These are phyloP conservation scores for Lasiodiplodia theobromae DNA, from an alignment of 2,329 filamentous ascomycete species.

Conservation along the genomic window DNA sequence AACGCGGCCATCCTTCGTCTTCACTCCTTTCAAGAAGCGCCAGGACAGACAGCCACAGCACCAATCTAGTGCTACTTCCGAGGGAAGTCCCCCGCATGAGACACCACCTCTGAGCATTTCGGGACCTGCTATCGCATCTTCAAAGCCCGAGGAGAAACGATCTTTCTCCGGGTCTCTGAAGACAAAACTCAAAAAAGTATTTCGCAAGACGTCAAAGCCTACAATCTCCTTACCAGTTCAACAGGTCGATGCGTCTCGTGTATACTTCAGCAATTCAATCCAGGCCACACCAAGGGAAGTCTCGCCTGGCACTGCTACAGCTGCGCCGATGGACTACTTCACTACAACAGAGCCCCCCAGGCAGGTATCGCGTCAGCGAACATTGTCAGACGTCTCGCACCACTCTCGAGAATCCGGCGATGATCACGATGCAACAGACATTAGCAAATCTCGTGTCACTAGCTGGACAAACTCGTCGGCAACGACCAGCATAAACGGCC, in stretches of 20 bases:
- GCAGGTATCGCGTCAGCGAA: constrained; percentile 1
- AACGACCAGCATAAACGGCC: constrained; percentile 60
- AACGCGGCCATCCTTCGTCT: constrained; percentile 53
- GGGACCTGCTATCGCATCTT: not conserved
- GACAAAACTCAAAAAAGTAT: constrained; percentile 66
- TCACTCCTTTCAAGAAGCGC: constrained; percentile 54
- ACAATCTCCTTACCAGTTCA: constrained; percentile 55
- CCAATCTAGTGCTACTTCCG: constrained; percentile 15
- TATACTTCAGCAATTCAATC: constrained; percentile 43
- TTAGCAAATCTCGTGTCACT: constrained; percentile 71
- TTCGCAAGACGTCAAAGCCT: constrained; percentile 51
- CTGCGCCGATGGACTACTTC: not conserved
- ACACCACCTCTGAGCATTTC: not conserved
- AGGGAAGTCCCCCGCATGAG: not conserved
- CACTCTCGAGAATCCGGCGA: constrained; percentile 28
- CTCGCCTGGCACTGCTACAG: not conserved
- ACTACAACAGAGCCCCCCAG: not conserved
- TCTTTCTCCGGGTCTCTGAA: constrained; percentile 69
- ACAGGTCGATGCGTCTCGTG: constrained; percentile 58
- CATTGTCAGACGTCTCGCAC: constrained; percentile 7
- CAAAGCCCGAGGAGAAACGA: constrained; percentile 53
- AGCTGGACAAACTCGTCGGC: constrained; percentile 74
- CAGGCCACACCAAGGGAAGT: not conserved
- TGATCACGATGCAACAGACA: constrained; percentile 40
- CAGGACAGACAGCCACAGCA: constrained; percentile 40